A percentile compares a stretch with the other conserved stretches of the same genome.
These are phyloP conservation scores for Pseudocercospora crystallina DNA, from an alignment of 2,329 filamentous ascomycete species.

Conservation along the genomic window DNA sequence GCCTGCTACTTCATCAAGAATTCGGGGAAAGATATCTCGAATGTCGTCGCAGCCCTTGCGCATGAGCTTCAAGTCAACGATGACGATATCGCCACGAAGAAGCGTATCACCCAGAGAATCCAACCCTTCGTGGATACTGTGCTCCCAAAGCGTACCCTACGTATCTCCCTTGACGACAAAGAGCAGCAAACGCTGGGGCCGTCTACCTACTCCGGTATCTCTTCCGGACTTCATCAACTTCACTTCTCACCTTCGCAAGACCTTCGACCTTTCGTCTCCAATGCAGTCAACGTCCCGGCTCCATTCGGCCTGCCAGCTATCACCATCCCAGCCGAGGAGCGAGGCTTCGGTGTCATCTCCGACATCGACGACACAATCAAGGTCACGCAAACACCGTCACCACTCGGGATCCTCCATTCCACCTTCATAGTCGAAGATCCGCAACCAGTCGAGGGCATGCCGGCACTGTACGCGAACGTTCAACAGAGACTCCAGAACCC, in stretches of 20 bases:
- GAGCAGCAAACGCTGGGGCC: constrained; percentile 38
- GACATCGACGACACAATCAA: constrained; percentile 98
- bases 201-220: constrained; percentile 35
- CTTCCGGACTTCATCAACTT: constrained; percentile 30
- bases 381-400: constrained; percentile 76
- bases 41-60: constrained; percentile 69
- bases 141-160: constrained; percentile 66
- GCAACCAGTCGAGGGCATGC: constrained; percentile 74
- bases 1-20: constrained; percentile 76
- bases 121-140: constrained; percentile 77
- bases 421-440: constrained; percentile 76
- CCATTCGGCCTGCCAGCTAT: constrained; percentile 53
- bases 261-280: constrained; percentile 21
- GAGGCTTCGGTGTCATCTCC: constrained; percentile 82
- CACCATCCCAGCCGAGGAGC: constrained; percentile 71
- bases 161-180: constrained; percentile 57
- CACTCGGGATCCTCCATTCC: constrained; percentile 74
- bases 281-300: constrained; percentile 35
- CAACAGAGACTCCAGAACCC: constrained; percentile 57
- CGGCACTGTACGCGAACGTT: constrained; percentile 73
- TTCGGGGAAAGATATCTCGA: constrained; percentile 64
- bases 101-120: constrained; percentile 66
- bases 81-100: constrained; percentile 53
- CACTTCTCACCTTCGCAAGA: constrained; percentile 24
- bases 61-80: constrained; percentile 64